Base-by-base conservation (phyloP, 352 stramenopile genomes). In the Thraustochytrium striatum region DNA sequence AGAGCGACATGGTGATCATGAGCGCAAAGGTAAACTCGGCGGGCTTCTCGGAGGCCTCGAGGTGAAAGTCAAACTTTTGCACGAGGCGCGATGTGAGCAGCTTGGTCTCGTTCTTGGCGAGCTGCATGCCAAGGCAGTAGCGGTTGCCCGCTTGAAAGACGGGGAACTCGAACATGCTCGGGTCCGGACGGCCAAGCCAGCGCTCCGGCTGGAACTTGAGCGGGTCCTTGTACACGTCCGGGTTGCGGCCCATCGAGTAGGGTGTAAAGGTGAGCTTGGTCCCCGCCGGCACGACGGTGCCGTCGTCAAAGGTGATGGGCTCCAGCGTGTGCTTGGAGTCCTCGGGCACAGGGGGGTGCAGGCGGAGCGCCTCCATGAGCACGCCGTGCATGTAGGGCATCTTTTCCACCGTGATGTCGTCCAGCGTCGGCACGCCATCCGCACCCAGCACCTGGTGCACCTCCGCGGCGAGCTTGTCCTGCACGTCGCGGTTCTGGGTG, bases 91-190 rank as follows among this genome's bases (percentile, higher is more conserved):
- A 79, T 50, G 86, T 73, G 38, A 90, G 83, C 43, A 92, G 82
- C 53, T 94, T 93, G 83, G 92, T 90, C 82, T 93, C 86, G 5
- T 91, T 70, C 82, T 93, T 83, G 5, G 90, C 89, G 2, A 94
- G 61, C 25, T 86, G 83, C 43, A 85, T 88, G 30, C 90, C 90
- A 0, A 94, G 79, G 61, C 90, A 94, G 38, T 84, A 59, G 33
- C 89, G 85, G 8, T 87, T 87, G 0, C 90, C 89, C 28, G 85
- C 87, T 70, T 91, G 87, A 81, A 95, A 95, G 0, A 87, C 69
- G n/a, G 85, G 86, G 72, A 91, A 92, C 70, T 91, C 85, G 75
- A 85, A 92, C 8, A 87, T 88, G 3, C 81, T 59, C 44, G 82
- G 55, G 25, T 36, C 36, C 19, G 53, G 55, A n/a, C n/a, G n/a